Evolutionary conservation across 2,329 filamentous ascomycete species (phyloP).

Genomic region (Aspergillus alliaceus): DNA sequence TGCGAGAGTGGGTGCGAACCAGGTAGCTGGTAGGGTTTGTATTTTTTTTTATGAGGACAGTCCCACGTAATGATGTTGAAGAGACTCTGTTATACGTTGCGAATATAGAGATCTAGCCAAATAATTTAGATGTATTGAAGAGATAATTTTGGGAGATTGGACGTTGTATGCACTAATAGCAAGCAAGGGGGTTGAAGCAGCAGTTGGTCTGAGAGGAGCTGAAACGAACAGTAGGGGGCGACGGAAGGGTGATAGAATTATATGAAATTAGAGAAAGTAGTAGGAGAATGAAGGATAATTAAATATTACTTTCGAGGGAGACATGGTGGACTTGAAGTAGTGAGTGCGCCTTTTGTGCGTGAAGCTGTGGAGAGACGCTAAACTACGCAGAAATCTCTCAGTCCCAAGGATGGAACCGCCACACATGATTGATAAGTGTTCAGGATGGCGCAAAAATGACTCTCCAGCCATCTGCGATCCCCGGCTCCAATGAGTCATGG

Average conservation of each 20-base stretch:
- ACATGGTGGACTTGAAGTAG: not conserved
- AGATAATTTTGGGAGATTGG: not conserved
- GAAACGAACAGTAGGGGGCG: not conserved
- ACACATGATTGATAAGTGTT: not conserved
- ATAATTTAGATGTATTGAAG: not conserved
- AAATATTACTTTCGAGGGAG: constrained; percentile 8
- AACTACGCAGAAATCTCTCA: constrained; percentile 40
- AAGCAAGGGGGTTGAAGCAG: not conserved
- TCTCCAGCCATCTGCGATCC: too few species aligned
- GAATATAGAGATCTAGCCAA: not conserved
- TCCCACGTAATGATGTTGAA: not conserved
- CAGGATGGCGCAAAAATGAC: not conserved
- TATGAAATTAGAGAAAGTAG: not conserved
- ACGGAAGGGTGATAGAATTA: too few species aligned
- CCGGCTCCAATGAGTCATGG: not conserved
- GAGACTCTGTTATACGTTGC: not conserved
- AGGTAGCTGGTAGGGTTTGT: not conserved
- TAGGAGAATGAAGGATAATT: not conserved
- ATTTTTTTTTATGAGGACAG: not conserved
- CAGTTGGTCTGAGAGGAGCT: too few species aligned
- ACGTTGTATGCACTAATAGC: not conserved
- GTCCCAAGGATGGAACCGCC: constrained; percentile 8
- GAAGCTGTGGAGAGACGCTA: constrained; percentile 11
- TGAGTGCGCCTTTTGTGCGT: constrained; percentile 36
- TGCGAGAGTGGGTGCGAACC: not conserved